A percentile compares a stretch with the other conserved stretches of the same genome.
These are phyloP conservation scores for Lachancea dasiensis DNA, from an alignment of 805 yeast genomes.

Conservation along the genomic window DNA sequence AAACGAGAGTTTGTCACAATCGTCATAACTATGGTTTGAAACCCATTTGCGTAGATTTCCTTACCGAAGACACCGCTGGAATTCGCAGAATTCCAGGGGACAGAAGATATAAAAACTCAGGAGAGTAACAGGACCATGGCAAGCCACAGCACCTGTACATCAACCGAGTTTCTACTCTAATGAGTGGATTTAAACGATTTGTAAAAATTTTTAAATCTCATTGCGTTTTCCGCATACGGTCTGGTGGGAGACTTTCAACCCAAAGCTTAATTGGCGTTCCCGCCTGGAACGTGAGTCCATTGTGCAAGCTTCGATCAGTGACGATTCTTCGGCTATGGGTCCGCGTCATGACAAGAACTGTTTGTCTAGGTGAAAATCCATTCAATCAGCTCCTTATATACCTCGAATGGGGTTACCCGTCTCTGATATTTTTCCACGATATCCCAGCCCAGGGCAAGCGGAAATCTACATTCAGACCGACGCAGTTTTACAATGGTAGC, in stretches of 20 bases:
- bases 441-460: no score
- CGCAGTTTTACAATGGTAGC: no score
- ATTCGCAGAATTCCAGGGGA: slow-evolving; percentile 14
- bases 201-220: slow-evolving; percentile 36
- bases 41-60: slow-evolving; percentile 39
- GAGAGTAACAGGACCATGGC: neutral
- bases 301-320: slow-evolving; percentile 60
- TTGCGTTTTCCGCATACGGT: slow-evolving; percentile 55
- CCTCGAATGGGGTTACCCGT: no score
- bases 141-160: neutral
- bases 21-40: slow-evolving; percentile 75
- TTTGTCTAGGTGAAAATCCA: no score
- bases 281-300: slow-evolving; percentile 31
- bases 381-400: no score
- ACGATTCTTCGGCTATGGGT: slow-evolving; percentile 73
- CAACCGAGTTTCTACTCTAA: slow-evolving; percentile 15
- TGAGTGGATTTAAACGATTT: slow-evolving; percentile 35
- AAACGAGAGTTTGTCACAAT: slow-evolving; percentile 36
- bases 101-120: slow-evolving; percentile 10
- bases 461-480: no score
- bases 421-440: no score
- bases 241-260: slow-evolving; percentile 86
- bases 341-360: slow-evolving; percentile 28
- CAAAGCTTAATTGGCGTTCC: slow-evolving; percentile 56
- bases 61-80: slow-evolving; percentile 47